phyloP scores from a whole-genome alignment of 768 basidiomycete species.

The Daedaleopsis nitida region DNA sequence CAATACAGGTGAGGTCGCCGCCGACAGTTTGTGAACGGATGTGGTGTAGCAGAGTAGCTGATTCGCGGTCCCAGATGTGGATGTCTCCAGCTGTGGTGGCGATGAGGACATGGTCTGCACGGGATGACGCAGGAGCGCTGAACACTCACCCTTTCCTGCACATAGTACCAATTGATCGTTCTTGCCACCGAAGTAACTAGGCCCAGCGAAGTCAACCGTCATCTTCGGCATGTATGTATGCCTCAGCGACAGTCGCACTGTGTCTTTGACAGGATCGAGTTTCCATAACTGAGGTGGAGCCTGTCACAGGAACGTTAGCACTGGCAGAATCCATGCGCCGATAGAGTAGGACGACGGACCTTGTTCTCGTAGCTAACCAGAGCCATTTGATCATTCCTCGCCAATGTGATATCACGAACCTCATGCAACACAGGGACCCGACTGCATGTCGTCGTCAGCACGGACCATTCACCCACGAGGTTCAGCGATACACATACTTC shows the following conservation, averaged over 20 bases:
- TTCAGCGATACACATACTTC: slow-evolving; percentile 44
- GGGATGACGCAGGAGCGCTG: too few species aligned
- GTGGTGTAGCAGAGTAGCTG: slow-evolving; percentile 69
- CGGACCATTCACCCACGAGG: background rate
- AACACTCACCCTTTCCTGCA: slow-evolving; percentile 62
- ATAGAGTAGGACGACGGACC: slow-evolving; percentile 36
- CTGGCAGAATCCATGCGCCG: background rate
- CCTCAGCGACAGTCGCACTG: slow-evolving; percentile 41
- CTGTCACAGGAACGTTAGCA: slow-evolving; percentile 34
- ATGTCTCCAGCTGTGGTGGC: slow-evolving; percentile 66
- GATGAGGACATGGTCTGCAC: too few species aligned
- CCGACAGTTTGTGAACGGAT: slow-evolving; percentile 60
- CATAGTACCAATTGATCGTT: slow-evolving; percentile 79
- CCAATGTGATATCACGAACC: slow-evolving; percentile 69
- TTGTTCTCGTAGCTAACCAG: slow-evolving; percentile 76
- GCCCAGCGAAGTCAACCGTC: slow-evolving; percentile 73
- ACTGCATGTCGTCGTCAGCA: slow-evolving; percentile 36
- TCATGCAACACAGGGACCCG: slow-evolving; percentile 75
- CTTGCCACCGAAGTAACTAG: slow-evolving; percentile 81
- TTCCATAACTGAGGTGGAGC: slow-evolving; percentile 81
- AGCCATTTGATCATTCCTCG: slow-evolving; percentile 59
- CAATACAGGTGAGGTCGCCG: slow-evolving; percentile 73
- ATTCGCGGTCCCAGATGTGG: slow-evolving; percentile 86
- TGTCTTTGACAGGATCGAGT: slow-evolving; percentile 62
- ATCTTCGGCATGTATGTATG: slow-evolving; percentile 77